phyloP scores from a whole-genome alignment of 139 green algal species.

The Parachlorella kessleri region DNA sequence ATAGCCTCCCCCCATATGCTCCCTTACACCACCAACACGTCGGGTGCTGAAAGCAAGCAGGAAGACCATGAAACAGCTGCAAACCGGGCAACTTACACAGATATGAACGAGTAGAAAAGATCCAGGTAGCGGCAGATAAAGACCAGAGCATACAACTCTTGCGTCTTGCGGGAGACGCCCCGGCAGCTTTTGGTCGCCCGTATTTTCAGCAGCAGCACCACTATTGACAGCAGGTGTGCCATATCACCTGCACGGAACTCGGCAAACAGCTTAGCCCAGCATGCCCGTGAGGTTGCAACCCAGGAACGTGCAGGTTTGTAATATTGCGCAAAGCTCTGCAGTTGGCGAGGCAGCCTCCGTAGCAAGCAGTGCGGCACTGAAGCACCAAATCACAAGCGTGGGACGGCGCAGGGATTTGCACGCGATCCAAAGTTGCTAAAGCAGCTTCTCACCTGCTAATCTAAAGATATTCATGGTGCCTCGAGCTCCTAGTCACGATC shows the following conservation, averaged over 20 bases:
- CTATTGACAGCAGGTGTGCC: conserved; percentile 86
- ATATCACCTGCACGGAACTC: conserved; percentile 96
- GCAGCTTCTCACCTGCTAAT: conserved; percentile 93
- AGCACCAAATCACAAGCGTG: too few relatives aligned
- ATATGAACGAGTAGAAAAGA: conserved; percentile 93
- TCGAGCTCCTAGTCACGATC: too few relatives aligned
- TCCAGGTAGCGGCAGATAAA: conserved; percentile 98
- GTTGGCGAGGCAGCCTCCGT: too few relatives aligned
- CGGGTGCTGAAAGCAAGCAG: neutral
- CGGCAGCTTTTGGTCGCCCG: conserved; percentile 89
- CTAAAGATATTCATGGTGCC: conserved; percentile 94
- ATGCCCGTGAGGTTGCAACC: too few relatives aligned
- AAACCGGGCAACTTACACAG: conserved; percentile 78
- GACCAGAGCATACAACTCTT: conserved; percentile 97
- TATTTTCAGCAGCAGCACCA: conserved; percentile 98
- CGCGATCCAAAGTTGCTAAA: too few relatives aligned
- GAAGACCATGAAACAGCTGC: neutral
- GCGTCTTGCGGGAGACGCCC: conserved; percentile 96
- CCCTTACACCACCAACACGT: too few relatives aligned
- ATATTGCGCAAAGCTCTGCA: too few relatives aligned
- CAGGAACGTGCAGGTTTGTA: too few relatives aligned
- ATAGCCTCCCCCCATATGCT: neutral
- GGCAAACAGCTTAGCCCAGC: too few relatives aligned
- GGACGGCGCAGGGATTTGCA: too few relatives aligned
- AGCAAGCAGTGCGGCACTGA: too few relatives aligned